A percentile compares a stretch with the other conserved stretches of the same genome.
Evolutionary conservation across 2,329 filamentous ascomycete species (phyloP).

Genomic region (Aulographum hederae): DNA sequence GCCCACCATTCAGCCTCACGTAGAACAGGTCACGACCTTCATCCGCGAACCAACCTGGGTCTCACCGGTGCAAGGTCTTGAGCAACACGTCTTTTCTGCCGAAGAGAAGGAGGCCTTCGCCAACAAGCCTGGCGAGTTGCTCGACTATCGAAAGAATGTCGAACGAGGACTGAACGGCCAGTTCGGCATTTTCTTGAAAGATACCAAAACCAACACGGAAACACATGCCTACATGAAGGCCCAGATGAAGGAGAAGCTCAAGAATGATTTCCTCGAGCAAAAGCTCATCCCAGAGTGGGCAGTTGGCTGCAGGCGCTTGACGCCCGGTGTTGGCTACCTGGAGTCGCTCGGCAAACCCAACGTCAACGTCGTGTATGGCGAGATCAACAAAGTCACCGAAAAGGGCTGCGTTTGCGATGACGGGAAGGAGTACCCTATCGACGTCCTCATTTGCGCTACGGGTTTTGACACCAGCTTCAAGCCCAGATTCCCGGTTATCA

Average conservation of each 20-base stretch:
- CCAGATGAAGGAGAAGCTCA: conserved; percentile 19
- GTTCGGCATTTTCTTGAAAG: conserved; percentile 28
- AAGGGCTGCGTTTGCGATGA: conserved; percentile 13
- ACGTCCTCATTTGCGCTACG: conserved; percentile 18
- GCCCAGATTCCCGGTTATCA: conserved; percentile 27
- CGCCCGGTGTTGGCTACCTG: conserved; percentile 24
- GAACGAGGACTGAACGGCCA: conserved; percentile 28
- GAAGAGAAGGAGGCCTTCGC: conserved; percentile 24
- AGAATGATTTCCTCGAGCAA: conserved; percentile 11
- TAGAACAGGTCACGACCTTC: conserved; percentile 28
- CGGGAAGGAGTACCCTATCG: conserved; percentile 16
- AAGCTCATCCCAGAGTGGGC: conserved; percentile 10
- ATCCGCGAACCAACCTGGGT: conserved; percentile 34
- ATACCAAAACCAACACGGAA: conserved; percentile 20
- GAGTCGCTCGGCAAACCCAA: conserved; percentile 23
- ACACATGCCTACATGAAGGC: conserved; percentile 21
- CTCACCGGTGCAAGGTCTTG: conserved; percentile 23
- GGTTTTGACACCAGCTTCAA: conserved; percentile 21
- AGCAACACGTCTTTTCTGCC: conserved; percentile 23
- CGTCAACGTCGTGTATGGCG: conserved; percentile 21
- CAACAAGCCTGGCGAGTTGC: conserved; percentile 19
- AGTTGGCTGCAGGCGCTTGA: conserved; percentile 24
- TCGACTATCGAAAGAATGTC: conserved; percentile 24
- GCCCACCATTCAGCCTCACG: conserved; percentile 25
- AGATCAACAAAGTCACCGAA: conserved; percentile 16